phyloP scores from a whole-genome alignment of 1,284 basidiomycete genomes.

The Chondrostereum purpureum region DNA sequence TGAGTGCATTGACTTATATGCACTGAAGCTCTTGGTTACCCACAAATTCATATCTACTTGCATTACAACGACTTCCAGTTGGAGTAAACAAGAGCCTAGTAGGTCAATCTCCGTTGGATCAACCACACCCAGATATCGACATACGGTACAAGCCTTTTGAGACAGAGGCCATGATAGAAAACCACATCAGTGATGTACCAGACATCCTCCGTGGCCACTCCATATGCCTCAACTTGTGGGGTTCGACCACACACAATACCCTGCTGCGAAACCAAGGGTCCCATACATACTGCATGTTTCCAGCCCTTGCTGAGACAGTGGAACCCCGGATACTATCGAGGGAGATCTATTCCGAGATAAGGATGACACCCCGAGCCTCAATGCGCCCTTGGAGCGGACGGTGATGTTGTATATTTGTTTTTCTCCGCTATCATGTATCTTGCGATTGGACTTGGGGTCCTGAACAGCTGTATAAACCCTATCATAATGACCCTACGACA shows the following conservation, averaged over 20 bases:
- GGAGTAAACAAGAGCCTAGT: background rate
- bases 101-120: too few species aligned
- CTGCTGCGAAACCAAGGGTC: background rate
- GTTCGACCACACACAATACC: background rate
- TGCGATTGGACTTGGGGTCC: slow-evolving; percentile 1
- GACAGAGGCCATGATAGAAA: background rate
- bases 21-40: too few species aligned
- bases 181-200: background rate
- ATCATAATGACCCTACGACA: slow-evolving; percentile 72
- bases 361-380: too few species aligned
- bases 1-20: background rate
- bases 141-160: too few species aligned
- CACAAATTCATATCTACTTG: background rate
- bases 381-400: slow-evolving; percentile 86
- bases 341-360: slow-evolving; percentile 67
- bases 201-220: background rate
- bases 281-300: background rate
- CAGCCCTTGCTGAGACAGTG: background rate
- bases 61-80: background rate
- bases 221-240: background rate
- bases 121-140: too few species aligned
- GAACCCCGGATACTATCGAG: background rate
- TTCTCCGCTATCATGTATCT: background rate
- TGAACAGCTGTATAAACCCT: slow-evolving; percentile 72
- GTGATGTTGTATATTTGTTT: slow-evolving; percentile 69